Evolutionary conservation across 148 eudicot species (phyloP), one percentile per base, ranked within the genome.

Genomic region (Rheum nobile): DNA sequence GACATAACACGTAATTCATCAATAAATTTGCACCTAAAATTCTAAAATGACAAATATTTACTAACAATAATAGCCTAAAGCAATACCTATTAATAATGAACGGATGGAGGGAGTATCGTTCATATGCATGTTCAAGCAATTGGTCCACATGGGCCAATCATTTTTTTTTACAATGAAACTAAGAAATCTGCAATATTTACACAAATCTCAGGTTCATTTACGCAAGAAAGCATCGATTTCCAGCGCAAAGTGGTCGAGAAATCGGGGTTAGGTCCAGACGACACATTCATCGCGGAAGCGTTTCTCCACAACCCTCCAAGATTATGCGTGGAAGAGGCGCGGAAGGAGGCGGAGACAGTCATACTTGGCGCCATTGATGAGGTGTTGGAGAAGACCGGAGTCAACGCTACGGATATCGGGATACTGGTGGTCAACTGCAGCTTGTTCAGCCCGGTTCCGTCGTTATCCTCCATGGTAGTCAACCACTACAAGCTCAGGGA

Each of bases 401-500:
- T 35, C 9, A 68, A 68, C 3, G 24, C 71, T 7, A 34, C 4
- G 4, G 71, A 68, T 34, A 68, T 68, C 8, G 42, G 71, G 14
- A 68, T 68, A 34, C 43, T 68, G 21, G 28, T 68, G 11, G 8
- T 68, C 21, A 68, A 68, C 26, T 34, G 42, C 26, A 68, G 71
- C 44, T 1, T 68, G 12, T 68, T 68, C 4, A 68, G 13, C 71
- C 71, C 71, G 4, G 26, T 2, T 9, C 42, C 71, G 3, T 68
- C 71, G 13, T 21, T 68, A 16, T 34, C 71, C 6, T 16, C 71
- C 71, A 68, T 68, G 21, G 13, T 68, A 13, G 71, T 34, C 19
- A 68, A 68, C 44, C 71, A 34, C 71, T 68, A 68, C 71, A 34
- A 68, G 22, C 44, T 68, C 41, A 34, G 24, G 43, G 44, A 38